Evolutionary conservation across 1,139 yeast species (phyloP).

Genomic region (Scheffersomyces segobiensis): DNA sequence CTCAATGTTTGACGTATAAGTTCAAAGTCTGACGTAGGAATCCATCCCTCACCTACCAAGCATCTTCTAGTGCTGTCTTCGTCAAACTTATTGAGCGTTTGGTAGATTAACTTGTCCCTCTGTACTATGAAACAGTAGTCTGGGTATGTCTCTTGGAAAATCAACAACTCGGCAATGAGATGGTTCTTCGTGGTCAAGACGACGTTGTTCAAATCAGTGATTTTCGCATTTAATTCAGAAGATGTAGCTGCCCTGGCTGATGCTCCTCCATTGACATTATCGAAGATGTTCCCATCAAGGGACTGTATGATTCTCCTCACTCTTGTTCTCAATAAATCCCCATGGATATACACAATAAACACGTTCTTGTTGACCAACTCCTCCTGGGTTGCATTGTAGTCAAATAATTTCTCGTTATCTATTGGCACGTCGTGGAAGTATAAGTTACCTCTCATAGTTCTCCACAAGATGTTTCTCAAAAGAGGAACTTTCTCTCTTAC

Average conservation of each 20-base stretch:
- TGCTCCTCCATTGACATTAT: slow-evolving; percentile 58
- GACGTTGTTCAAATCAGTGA: slow-evolving; percentile 52
- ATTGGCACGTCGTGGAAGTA: slow-evolving; percentile 52
- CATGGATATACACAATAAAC: slow-evolving; percentile 87
- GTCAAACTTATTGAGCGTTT: slow-evolving; percentile 76
- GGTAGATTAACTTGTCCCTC: slow-evolving; percentile 74
- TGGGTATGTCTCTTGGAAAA: slow-evolving; percentile 57
- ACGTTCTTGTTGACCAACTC: slow-evolving; percentile 63
- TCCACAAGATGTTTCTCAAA: slow-evolving; percentile 55
- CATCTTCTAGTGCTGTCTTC: slow-evolving; percentile 85
- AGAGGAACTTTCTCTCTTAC: slow-evolving; percentile 44
- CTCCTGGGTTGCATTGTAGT: slow-evolving; percentile 40
- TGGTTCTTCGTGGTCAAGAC: slow-evolving; percentile 70
- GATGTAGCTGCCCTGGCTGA: slow-evolving; percentile 55
- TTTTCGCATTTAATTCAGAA: slow-evolving; percentile 56
- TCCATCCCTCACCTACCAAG: slow-evolving; percentile 98
- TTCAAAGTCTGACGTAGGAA: slow-evolving; percentile 48
- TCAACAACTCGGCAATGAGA: slow-evolving; percentile 67
- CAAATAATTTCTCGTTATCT: slow-evolving; percentile 33
- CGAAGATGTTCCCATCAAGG: slow-evolving; percentile 74
- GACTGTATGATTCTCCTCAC: slow-evolving; percentile 80
- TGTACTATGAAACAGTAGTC: slow-evolving; percentile 46
- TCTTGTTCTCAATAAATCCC: slow-evolving; percentile 65
- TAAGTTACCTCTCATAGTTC: slow-evolving; percentile 55
- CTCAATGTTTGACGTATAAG: slow-evolving; percentile 26